Evolutionary conservation across 2,329 filamentous ascomycete species (phyloP).

Genomic region (Exophiala mesophila): DNA sequence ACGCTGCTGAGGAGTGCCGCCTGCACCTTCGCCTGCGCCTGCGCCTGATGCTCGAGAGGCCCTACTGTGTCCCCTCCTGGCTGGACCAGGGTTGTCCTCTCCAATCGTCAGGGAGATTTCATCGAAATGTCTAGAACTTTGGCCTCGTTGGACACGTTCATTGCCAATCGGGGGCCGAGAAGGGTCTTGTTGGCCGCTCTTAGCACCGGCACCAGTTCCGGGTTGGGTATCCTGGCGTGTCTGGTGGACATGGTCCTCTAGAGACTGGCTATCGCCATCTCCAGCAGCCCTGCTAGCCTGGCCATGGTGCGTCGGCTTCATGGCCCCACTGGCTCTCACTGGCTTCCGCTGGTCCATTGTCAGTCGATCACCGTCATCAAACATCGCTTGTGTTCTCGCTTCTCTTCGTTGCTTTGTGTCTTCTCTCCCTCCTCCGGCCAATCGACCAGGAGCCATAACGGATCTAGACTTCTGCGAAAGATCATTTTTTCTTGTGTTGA

Average conservation of each 20-base stretch:
- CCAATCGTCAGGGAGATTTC: neutral
- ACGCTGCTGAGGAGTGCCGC: too few relatives aligned
- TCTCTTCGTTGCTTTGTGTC: slow-evolving; percentile 1
- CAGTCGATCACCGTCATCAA: too few relatives aligned
- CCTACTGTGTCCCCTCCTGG: slow-evolving; percentile 5
- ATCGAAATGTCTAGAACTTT: slow-evolving; percentile 24
- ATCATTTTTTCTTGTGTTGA: too few relatives aligned
- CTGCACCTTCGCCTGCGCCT: too few relatives aligned
- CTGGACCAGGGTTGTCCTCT: slow-evolving; percentile 3
- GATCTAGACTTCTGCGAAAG: too few relatives aligned
- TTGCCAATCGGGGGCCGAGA: slow-evolving; percentile 4
- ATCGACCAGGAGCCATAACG: too few relatives aligned
- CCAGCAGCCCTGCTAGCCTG: neutral
- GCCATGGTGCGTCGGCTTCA: slow-evolving; percentile 4
- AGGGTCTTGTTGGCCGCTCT: neutral
- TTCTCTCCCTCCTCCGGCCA: neutral
- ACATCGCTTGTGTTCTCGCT: neutral
- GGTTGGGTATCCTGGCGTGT: neutral
- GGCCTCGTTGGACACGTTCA: slow-evolving; percentile 8
- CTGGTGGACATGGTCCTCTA: slow-evolving; percentile 3
- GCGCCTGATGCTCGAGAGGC: too few relatives aligned
- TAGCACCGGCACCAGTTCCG: neutral
- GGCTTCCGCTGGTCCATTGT: slow-evolving; percentile 5
- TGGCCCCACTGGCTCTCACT: slow-evolving; percentile 6
- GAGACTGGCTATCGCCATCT: neutral